A percentile compares a stretch with the other conserved stretches of the same genome.
These are phyloP conservation scores for Erythrobasidium hasegawianum DNA, from an alignment of 1,284 basidiomycete genomes.

Conservation along the genomic window DNA sequence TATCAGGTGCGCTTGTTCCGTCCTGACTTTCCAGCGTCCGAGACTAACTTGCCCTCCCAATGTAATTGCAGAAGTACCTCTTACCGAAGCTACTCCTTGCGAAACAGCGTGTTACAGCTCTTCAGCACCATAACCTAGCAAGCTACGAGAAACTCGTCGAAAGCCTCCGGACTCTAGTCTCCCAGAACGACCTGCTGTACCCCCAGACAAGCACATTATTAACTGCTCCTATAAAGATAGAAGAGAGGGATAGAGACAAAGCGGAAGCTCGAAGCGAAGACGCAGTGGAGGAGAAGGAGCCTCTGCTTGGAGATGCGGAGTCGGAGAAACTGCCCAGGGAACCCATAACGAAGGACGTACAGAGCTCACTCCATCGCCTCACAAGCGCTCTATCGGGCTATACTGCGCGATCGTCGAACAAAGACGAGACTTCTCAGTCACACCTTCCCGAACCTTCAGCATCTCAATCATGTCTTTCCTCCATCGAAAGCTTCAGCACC, in stretches of 20 bases:
- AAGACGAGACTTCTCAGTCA: background rate
- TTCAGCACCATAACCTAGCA: conserved; percentile 27
- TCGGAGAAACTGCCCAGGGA: background rate
- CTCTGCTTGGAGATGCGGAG: conserved; percentile 12
- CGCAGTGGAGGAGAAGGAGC: conserved; percentile 17
- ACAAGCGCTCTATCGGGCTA: background rate
- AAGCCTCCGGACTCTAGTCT: conserved; percentile 6
- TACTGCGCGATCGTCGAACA: too few species aligned
- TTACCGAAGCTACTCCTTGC: conserved; percentile 19
- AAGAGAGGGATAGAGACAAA: too few species aligned
- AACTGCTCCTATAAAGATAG: too few species aligned
- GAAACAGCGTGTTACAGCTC: conserved; percentile 8
- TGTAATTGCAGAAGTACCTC: conserved; percentile 6
- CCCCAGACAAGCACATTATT: background rate
- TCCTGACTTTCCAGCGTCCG: background rate
- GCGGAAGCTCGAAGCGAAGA: too few species aligned
- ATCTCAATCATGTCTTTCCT: conserved; percentile 5
- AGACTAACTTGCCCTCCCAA: background rate
- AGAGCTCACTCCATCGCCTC: conserved; percentile 8
- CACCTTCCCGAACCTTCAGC: conserved; percentile 13
- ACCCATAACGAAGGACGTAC: background rate
- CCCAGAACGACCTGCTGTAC: conserved; percentile 6
- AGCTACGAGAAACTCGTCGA: conserved; percentile 26
- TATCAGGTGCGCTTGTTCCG: conserved; percentile 13
- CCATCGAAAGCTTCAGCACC: conserved; percentile 20